A percentile compares a stretch with the other conserved stretches of the same genome.
Evolutionary conservation across 305 asterid genomes (phyloP).

Genomic region (Euphrasia arctica): DNA sequence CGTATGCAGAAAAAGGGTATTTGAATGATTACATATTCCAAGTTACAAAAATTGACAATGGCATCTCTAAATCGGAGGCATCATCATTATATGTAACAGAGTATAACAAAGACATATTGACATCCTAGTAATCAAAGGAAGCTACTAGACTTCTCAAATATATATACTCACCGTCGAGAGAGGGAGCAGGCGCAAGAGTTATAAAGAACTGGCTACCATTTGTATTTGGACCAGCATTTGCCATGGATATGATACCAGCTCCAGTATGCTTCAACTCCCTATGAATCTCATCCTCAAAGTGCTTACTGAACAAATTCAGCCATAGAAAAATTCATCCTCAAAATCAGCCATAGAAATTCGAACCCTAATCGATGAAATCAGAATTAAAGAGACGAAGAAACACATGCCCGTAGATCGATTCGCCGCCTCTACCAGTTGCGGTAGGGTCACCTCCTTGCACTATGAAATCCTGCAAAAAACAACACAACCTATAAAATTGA

Average conservation of each 20-base stretch:
- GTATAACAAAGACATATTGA: background rate
- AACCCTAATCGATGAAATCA: background rate
- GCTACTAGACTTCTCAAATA: conserved; percentile 12
- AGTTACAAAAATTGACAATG: conserved; percentile 13
- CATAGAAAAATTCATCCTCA: background rate
- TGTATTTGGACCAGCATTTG: conserved; percentile 98
- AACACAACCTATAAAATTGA: background rate
- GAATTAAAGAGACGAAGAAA: background rate
- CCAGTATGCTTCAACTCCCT: conserved; percentile 95
- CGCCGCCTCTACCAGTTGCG: conserved; percentile 97
- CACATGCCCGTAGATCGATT: conserved; percentile 81
- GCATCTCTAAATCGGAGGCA: conserved; percentile 17
- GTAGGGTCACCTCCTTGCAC: conserved; percentile 99
- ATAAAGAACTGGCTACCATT: conserved; percentile 97
- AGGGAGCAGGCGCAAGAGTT: conserved; percentile 92
- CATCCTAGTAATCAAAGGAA: conserved; percentile 1
- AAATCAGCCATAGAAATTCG: background rate
- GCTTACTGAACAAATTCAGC: conserved; percentile 48
- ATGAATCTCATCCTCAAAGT: conserved; percentile 85
- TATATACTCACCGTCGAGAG: conserved; percentile 71
- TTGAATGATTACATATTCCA: background rate
- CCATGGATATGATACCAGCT: conserved; percentile 97
- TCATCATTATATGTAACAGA: background rate
- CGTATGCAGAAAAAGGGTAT: too few relatives aligned
- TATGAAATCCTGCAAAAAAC: conserved; percentile 63